Evolutionary conservation across 164 flowering plant genomes (phyloP), one percentile per base, ranked within the genome.

Genomic region (Macadamia tetraphylla): DNA sequence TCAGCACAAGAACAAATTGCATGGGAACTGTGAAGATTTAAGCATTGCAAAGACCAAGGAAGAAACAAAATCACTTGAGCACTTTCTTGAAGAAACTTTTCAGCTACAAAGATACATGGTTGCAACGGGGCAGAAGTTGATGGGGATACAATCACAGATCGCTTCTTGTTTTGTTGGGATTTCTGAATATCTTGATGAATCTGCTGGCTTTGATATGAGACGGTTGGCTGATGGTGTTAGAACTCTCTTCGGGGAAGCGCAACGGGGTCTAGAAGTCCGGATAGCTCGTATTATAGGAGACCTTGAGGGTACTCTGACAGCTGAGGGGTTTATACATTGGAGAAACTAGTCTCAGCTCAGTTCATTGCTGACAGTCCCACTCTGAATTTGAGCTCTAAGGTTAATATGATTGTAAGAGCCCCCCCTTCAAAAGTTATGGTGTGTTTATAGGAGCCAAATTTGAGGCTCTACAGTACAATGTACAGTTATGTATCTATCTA

Each of bases 21-120:
- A 76, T 23, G 72, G 52, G 14, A 76, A 66, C 12, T 23, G 55
- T 3, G 77, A 73, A 65, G 81, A 75, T 40, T 62, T 83, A 0
- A 62, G 53, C 3, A 58, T 43, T 29, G 69, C 58, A 57, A 85
- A 66, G 72, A 77, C 81, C 43, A 85, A 73, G 70, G 87, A 80
- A 29, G 84, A 84, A 43, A 84, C 82, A 0, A 84, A 73, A 69
- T 63, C 60, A 35, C 80, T 90, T 8, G 88, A 82, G 75, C 82
- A 73, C 44, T 89, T 85, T 72, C 88, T 95, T 0, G 97, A 86
- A 70, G 97, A 95, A 60, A 86, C 94, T 46, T 88, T 95, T 79
- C 98, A 92, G 71, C 81, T 92, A 52, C 99, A 95, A 76, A 82
- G 98, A 72, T 92, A 86, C 69, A 83, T 88, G 57, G 99, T 95